These are phyloP conservation scores for Dissophora globulifera DNA, from an alignment of 192 early-diverging fungal genomes.

Conservation along the genomic window DNA sequence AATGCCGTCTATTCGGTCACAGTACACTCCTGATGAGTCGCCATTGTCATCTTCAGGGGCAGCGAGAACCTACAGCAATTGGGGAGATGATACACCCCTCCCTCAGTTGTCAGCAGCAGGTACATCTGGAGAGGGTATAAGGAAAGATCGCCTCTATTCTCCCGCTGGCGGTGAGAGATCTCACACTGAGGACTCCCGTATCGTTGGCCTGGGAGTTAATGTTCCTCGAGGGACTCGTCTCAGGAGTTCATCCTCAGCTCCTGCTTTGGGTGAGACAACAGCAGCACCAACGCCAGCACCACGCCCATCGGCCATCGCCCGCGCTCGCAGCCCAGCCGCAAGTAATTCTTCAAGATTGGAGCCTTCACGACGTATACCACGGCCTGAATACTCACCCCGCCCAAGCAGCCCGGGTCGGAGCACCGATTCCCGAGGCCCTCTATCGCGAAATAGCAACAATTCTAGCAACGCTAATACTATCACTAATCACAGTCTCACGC, in stretches of 20 bases:
- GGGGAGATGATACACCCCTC: too few relatives aligned
- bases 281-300: conserved; percentile 10
- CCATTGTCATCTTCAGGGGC: too few relatives aligned
- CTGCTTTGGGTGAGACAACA: not conserved
- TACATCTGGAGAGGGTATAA: not conserved
- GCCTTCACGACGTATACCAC: conserved; percentile 14
- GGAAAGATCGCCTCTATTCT: not conserved
- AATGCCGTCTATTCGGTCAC: too few relatives aligned
- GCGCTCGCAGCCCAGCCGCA: conserved; percentile 15
- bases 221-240: not conserved
- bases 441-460: not conserved
- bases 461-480: not conserved
- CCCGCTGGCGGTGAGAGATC: not conserved
- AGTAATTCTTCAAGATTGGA: conserved; percentile 30
- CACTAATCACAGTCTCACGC: conserved; percentile 5
- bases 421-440: too few relatives aligned
- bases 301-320: conserved; percentile 3
- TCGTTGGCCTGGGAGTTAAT: conserved; percentile 23
- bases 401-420: conserved; percentile 9
- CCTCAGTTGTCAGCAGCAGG: too few relatives aligned
- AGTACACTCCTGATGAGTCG: too few relatives aligned
- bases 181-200: not conserved
- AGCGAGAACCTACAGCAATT: too few relatives aligned
- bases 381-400: conserved; percentile 3
- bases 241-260: not conserved